A percentile compares a stretch with the other conserved stretches of the same genome.
Conservation (phyloP, 73 alveolate genomes). For the Uronychia setigera region DNA sequence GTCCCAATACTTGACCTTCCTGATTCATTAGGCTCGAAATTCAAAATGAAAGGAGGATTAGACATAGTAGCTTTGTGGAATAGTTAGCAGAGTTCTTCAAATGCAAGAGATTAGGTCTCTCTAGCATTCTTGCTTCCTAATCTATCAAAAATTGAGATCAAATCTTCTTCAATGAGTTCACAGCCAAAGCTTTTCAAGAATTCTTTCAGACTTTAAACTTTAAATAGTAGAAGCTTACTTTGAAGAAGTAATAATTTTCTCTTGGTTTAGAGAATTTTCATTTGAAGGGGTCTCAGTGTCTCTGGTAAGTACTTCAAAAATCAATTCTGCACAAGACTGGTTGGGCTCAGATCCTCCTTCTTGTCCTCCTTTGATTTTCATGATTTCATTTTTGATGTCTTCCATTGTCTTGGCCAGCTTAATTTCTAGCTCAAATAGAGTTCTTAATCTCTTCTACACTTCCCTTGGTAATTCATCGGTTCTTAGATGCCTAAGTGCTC, state of each 20-base stretch:
- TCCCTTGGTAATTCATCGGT: neutral
- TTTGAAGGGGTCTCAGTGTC: too few relatives aligned
- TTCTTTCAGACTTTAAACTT: neutral
- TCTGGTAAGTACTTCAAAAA: too few relatives aligned
- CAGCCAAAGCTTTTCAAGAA: neutral
- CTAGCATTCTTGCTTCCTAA: conserved; percentile 32
- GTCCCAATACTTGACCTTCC: neutral
- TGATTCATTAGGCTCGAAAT: too few relatives aligned
- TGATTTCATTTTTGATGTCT: neutral
- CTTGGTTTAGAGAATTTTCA: too few relatives aligned
- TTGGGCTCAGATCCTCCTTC: neutral
- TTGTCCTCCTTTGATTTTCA: neutral
- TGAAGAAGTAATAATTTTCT: too few relatives aligned
- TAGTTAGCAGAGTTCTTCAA: conserved; percentile 27
- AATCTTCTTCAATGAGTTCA: neutral
- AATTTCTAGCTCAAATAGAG: neutral
- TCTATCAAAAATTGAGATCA: neutral
- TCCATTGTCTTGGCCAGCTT: neutral
- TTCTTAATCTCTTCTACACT: neutral
- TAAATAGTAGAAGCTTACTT: too few relatives aligned
- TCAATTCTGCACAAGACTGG: too few relatives aligned
- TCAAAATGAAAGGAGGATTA: too few relatives aligned
- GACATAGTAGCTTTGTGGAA: too few relatives aligned
- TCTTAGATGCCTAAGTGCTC: neutral
- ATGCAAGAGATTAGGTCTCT: conserved; percentile 38